phyloP scores from a whole-genome alignment of 352 stramenopile species.

The Phytopythium sindhum region DNA sequence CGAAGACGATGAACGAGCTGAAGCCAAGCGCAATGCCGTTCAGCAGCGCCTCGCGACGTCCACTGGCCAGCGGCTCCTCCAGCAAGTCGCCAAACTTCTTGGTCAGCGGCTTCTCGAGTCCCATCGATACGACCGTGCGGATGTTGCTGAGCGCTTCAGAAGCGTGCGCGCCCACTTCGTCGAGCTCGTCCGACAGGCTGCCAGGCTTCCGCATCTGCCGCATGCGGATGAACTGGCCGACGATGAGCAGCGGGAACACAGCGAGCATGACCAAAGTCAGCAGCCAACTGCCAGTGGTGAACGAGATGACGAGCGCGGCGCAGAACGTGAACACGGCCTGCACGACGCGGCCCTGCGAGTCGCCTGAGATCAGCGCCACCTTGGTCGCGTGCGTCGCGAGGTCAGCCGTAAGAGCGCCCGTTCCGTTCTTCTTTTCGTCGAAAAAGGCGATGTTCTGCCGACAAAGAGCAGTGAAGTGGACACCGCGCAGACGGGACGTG shows the following conservation, averaged over 20 bases:
- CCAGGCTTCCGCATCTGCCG: conserved; percentile 11
- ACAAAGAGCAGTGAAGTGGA: conserved; percentile 35
- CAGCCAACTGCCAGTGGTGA: conserved; percentile 46
- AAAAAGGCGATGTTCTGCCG: conserved; percentile 67
- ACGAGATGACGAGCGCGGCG: conserved; percentile 40
- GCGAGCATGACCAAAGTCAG: conserved; percentile 53
- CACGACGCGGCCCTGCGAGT: conserved; percentile 42
- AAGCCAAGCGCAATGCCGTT: conserved; percentile 56
- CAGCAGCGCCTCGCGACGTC: conserved; percentile 17
- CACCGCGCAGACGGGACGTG: conserved; percentile 31
- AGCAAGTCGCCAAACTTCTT: conserved; percentile 7
- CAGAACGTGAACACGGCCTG: conserved; percentile 43
- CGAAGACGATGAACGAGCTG: conserved; percentile 50
- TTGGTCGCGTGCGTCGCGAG: conserved; percentile 48
- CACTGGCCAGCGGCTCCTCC: conserved; percentile 14
- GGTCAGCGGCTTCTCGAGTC: conserved; percentile 17
- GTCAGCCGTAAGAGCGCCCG: conserved; percentile 63
- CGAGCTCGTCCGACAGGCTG: conserved; percentile 20
- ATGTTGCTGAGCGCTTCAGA: conserved; percentile 44
- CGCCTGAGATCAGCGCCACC: conserved; percentile 37
- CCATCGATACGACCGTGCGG: conserved; percentile 34
- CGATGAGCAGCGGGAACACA: conserved; percentile 58
- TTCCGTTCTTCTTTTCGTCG: conserved; percentile 48
- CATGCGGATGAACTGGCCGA: conserved; percentile 31
- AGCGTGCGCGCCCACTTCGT: conserved; percentile 31